Evolutionary conservation across 2,329 filamentous ascomycete species (phyloP).

Genomic region (Neoscytalidium dimidiatum): DNA sequence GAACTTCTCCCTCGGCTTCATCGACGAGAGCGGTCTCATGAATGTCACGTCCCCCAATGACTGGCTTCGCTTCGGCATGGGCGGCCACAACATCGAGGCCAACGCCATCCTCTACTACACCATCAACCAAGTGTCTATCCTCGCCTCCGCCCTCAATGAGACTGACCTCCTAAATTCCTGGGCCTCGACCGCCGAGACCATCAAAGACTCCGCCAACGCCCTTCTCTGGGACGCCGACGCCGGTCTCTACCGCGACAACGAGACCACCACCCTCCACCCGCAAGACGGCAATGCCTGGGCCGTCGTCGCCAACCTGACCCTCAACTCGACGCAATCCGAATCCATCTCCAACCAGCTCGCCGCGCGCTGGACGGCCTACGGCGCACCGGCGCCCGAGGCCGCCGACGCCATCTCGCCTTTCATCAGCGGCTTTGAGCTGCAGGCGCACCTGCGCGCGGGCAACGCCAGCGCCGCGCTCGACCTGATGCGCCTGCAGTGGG

Average conservation of each 20-base stretch:
- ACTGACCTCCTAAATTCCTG: constrained; percentile 39
- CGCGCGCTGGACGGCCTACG: constrained; percentile 58
- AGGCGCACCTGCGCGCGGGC: constrained; percentile 55
- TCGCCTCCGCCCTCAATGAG: constrained; percentile 12
- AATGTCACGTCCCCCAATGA: constrained; percentile 49
- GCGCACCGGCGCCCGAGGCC: constrained; percentile 57
- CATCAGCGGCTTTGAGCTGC: constrained; percentile 60
- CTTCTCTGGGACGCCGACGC: constrained; percentile 29
- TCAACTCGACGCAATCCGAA: constrained; percentile 52
- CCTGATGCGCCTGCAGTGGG: constrained; percentile 60
- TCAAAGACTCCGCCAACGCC: constrained; percentile 29
- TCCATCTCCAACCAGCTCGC: constrained; percentile 50
- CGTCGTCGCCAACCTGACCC: constrained; percentile 27
- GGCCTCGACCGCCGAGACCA: constrained; percentile 24
- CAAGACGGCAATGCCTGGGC: constrained; percentile 49
- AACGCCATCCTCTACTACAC: constrained; percentile 53
- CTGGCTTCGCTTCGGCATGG: constrained; percentile 55
- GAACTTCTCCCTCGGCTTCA: constrained; percentile 42
- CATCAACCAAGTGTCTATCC: constrained; percentile 24
- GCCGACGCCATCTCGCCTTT: constrained; percentile 62
- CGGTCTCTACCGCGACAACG: constrained; percentile 42
- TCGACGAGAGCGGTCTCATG: constrained; percentile 47
- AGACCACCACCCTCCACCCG: constrained; percentile 50
- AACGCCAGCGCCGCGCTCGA: constrained; percentile 55
- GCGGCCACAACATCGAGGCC: constrained; percentile 53